Evolutionary conservation across 805 yeast genomes (phyloP).

Genomic region (Saturnispora sanitii): DNA sequence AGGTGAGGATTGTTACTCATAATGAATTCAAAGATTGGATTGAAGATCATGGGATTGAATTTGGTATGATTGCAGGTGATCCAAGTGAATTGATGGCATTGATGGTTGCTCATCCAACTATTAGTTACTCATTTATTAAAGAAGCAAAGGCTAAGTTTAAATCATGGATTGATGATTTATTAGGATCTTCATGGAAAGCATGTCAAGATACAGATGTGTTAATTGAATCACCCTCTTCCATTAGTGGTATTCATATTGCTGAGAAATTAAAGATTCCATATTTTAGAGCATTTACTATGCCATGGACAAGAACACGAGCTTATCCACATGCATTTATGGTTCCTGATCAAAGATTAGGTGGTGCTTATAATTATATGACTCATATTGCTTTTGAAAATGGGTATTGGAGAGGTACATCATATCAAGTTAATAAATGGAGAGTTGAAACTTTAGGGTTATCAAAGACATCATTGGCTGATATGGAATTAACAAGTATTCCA

Average conservation of each 20-base stretch:
- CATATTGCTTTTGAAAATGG: slow-evolving; percentile 89
- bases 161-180: slow-evolving; percentile 72
- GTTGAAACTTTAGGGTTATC: slow-evolving; percentile 52
- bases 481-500: slow-evolving; percentile 77
- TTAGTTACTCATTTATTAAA: slow-evolving; percentile 70
- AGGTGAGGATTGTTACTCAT: slow-evolving; percentile 80
- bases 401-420: slow-evolving; percentile 86
- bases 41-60: slow-evolving; percentile 51
- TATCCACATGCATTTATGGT: slow-evolving; percentile 95
- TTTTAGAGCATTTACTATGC: slow-evolving; percentile 95
- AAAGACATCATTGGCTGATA: slow-evolving; percentile 54
- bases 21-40: slow-evolving; percentile 74
- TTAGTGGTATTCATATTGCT: slow-evolving; percentile 93
- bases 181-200: slow-evolving; percentile 73
- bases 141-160: slow-evolving; percentile 77
- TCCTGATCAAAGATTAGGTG: slow-evolving; percentile 88
- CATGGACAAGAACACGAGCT: slow-evolving; percentile 93
- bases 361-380: slow-evolving; percentile 84
- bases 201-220: slow-evolving; percentile 75
- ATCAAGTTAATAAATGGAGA: slow-evolving; percentile 86
- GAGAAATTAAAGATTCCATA: slow-evolving; percentile 86
- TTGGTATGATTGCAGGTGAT: slow-evolving; percentile 77
- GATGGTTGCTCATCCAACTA: slow-evolving; percentile 85
- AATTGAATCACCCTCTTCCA: slow-evolving; percentile 93
- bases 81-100: slow-evolving; percentile 87